Evolutionary conservation across 176 grass and related monocot species (phyloP), one percentile per base, ranked within the genome.

Genomic region (Phragmites australis): DNA sequence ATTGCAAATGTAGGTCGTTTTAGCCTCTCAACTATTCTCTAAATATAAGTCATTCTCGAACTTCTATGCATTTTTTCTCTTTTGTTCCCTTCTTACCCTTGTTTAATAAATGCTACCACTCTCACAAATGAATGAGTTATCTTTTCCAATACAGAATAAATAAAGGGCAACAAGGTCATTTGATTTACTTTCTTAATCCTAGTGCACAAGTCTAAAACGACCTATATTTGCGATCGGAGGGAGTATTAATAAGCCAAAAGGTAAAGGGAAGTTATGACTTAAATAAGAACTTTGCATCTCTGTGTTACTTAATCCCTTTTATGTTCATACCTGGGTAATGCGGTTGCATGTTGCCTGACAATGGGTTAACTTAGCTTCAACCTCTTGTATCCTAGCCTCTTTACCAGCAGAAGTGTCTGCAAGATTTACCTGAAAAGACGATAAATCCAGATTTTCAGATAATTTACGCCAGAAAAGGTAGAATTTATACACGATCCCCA

Each of bases 261-360:
- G 45, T 42, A 77, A 50, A 29, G 11, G 63, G 30, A 54, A 61
- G 48, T 48, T 13, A 21, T 6, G 25, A 44, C 8, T 78, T 57
- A 56, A 65, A 46, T 22, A 57, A 80, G 18, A 80, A 80, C 26
- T 50, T 29, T 86, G 44, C 45, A 57, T 55, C 29, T 54, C 16
- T 43, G 42, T 27, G 29, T 67, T 21, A 62, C 18, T 55, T 52
- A 37, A 76, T 41, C 9, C 6, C 39, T 16, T 53, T 32, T 30
- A 63, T 65, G 27, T 74, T 48, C 79, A 78, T 93, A 99, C 96
- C 90, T 93, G 86, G 75, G 55, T 85, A 64, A 95, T 32, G 46
- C 96, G 92, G 68, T 84, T 89, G 72, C 92, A 99, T 79, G 86
- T 93, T 30, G 92, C 86, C 66, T 83, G 81, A 65, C 84, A 88